Evolutionary conservation across 2,329 filamentous ascomycete species (phyloP).

Genomic region (Talaromyces sp.): DNA sequence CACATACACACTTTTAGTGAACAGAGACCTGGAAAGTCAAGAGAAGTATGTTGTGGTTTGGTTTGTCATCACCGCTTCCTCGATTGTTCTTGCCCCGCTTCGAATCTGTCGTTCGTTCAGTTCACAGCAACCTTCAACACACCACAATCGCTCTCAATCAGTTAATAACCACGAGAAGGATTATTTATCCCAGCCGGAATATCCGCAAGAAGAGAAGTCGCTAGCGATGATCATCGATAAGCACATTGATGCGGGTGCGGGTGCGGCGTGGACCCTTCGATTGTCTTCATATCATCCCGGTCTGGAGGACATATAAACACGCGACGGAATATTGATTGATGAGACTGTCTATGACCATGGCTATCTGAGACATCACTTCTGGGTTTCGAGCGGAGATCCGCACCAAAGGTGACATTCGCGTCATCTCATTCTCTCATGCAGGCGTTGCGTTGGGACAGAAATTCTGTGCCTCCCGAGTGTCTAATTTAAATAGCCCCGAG

Average conservation of each 20-base stretch:
- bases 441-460: background rate
- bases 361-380: too few relatives aligned
- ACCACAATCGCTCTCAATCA: too few relatives aligned
- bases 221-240: too few relatives aligned
- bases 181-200: too few relatives aligned
- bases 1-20: background rate
- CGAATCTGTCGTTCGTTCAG: too few relatives aligned
- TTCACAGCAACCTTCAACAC: too few relatives aligned
- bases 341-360: background rate
- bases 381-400: background rate
- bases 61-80: background rate
- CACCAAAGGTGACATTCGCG: background rate
- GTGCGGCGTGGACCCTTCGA: background rate
- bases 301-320: background rate
- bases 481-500: background rate
- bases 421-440: background rate
- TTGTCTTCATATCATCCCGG: background rate
- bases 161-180: too few relatives aligned
- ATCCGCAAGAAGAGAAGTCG: too few relatives aligned
- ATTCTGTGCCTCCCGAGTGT: background rate
- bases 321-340: background rate
- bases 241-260: background rate
- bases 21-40: background rate
- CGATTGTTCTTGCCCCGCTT: too few relatives aligned
- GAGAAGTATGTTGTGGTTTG: background rate